A percentile compares a stretch with the other conserved stretches of the same genome.
phyloP scores from a whole-genome alignment of 2,329 filamentous ascomycete species.

The Verticillium klebahnii region DNA sequence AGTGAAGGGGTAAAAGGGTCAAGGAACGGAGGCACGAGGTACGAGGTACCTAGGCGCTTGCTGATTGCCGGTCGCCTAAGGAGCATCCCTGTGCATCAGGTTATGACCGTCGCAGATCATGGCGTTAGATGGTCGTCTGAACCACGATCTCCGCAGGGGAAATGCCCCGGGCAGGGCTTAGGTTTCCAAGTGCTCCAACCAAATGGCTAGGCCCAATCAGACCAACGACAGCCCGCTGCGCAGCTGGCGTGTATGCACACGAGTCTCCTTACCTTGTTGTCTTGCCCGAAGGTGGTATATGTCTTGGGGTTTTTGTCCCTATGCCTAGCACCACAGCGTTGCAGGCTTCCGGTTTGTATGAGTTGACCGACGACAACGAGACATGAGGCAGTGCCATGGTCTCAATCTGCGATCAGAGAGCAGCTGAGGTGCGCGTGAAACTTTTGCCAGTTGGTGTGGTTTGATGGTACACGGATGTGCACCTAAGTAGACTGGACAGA shows the following conservation, averaged over 20 bases:
- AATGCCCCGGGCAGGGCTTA: conserved; percentile 19
- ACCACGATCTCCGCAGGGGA: conserved; percentile 34
- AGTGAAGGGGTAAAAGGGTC: conserved; percentile 1
- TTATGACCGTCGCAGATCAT: conserved; percentile 29
- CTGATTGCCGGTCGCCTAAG: conserved; percentile 15
- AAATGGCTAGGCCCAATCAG: conserved; percentile 1
- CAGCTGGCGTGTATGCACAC: neutral
- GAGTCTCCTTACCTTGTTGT: neutral
- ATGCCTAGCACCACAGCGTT: neutral
- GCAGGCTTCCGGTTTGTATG: neutral
- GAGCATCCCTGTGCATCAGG: conserved; percentile 27
- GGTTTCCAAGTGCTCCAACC: conserved; percentile 12
- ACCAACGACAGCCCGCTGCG: neutral
- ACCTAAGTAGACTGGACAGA: neutral
- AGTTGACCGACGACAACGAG: neutral
- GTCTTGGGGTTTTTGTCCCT: neutral
- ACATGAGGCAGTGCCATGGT: neutral
- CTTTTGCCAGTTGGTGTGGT: neutral
- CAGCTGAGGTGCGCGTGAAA: neutral
- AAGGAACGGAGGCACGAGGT: neutral
- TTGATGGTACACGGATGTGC: neutral
- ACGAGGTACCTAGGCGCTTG: conserved; percentile 5
- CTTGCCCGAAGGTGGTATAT: neutral
- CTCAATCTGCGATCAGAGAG: neutral
- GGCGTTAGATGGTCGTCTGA: conserved; percentile 35